A percentile compares a stretch with the other conserved stretches of the same genome.
Conservation (phyloP, 768 basidiomycete species). For the Pleurotus ostreatus region DNA sequence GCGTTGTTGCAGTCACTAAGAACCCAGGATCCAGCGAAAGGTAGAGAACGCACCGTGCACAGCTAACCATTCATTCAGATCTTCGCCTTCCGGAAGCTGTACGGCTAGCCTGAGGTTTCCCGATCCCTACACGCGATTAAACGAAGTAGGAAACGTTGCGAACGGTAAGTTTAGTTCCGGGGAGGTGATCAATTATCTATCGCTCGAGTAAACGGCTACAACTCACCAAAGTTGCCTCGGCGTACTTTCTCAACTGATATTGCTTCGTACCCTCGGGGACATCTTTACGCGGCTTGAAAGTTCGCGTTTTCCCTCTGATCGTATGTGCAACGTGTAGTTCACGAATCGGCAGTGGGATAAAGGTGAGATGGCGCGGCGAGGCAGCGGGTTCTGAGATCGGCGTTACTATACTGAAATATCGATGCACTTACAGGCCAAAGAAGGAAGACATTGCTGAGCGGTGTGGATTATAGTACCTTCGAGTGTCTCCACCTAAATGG, state of each 20-base stretch:
- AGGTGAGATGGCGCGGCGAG: background rate
- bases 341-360: background rate
- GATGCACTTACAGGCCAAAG: conserved; percentile 70
- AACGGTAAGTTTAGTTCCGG: no score
- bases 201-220: no score
- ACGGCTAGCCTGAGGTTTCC: conserved; percentile 93
- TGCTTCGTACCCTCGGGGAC: conserved; percentile 96
- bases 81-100: conserved; percentile 93
- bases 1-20: background rate
- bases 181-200: no score
- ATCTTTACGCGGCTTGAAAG: conserved; percentile 95
- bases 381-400: background rate
- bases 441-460: conserved; percentile 68
- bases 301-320: conserved; percentile 80
- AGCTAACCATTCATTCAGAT: conserved; percentile 98
- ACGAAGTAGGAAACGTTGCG: background rate
- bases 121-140: conserved; percentile 62
- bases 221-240: conserved; percentile 86
- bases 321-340: background rate
- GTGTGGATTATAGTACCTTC: no score
- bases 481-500: no score
- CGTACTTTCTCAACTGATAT: conserved; percentile 96
- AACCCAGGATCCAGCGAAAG: background rate
- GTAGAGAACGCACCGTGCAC: conserved; percentile 76
- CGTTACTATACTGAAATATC: background rate